Base-by-base conservation (phyloP, 306 rosid species). In the Dicorynia guianensis region DNA sequence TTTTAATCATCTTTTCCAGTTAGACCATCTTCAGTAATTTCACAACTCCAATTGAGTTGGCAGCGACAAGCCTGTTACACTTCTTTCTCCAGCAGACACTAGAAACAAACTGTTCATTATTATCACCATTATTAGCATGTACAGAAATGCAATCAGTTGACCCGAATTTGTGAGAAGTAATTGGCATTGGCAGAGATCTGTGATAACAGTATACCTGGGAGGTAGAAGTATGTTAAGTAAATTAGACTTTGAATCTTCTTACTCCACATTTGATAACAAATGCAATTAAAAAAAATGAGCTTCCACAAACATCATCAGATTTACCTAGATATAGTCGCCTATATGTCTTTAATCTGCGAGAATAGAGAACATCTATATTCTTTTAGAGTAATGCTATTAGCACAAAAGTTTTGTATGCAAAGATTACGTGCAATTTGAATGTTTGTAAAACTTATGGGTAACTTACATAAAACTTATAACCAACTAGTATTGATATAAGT, bases 41-140 rank as follows among this genome's bases (percentile, higher is more conserved):
- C 74, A 91, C 65, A 47, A 76, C 83, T 79, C 93, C 93, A 49
- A 81, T 76, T 54, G 96, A 88, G 83, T 87, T 91, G 47, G 89
- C 90, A 12, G 93, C 96, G 53, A 83, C 88, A 43, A 91, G 84
- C 74, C 74, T 84, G 74, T 80, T 83, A 6, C 90, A 85, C 71
- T 86, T 88, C 78, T 88, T 83, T 78, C 90, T 78, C 91, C 93
- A 91, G 76, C 92, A 85, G 56, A 91, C 92, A 63, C 92, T 85
- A 6, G 96, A 88, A 75, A 91, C 91, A 81, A 88, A 88, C 62
- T 84, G 90, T 64, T 89, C 82, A 9, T 18, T 79, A 68, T 76
- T 76, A 46, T 80, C 83, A 42, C 79, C 86, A 38, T 77, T 67
- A 47, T 73, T 75, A 47, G 75, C 85, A 58, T 75, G 39, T 44